Evolutionary conservation across 163 green algal species (phyloP), one percentile per base, ranked within the genome.

Genomic region (Scenedesmus sp.): DNA sequence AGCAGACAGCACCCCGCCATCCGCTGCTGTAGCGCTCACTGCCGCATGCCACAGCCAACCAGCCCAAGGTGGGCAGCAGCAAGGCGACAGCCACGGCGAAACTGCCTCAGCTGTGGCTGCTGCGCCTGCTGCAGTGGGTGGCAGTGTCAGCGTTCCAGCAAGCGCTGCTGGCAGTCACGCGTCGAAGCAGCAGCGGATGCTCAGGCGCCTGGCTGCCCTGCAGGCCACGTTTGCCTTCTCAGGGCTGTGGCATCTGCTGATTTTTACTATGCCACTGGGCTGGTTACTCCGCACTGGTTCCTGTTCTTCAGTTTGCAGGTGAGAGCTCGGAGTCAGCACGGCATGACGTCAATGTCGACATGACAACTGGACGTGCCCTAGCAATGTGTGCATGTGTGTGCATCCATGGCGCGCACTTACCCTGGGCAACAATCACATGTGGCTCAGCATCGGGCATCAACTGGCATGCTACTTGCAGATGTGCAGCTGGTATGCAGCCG

Each of bases 151-250:
- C 56, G 46, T 24, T 59, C 9, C 13, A 44, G 76, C 12, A 22
- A 40, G 18, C 30, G 73, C 73, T 26, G 33, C 33, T n/a, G 33
- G 7, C 44, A 56, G 18, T 49, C 30, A 49, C 2, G 30, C 30
- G 40, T 37, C 44, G 24, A 83, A 46, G 24, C 80, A 76, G 44
- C 70, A 90, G 43, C 68, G 42, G 0, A 49, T 84, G 87, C 49
- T 93, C 59, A 92, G 92, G 0, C 86, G 76, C n/a, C 85, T 93
- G 26, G 65, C 89, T 30, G 93, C 65, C 0, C 73, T 94, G 51
- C 93, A 95, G 79, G 92, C 92, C 1, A 94, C 91, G 1, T 95
- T 95, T 85, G 79, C 93, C 20, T 93, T 95, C 84, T 92, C 79
- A 33, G 93, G 91, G 12, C 68, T 92, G 12, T 94, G 81, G 82